phyloP scores from a whole-genome alignment of 768 basidiomycete species.

The Tylopilus cervinicoccineus region DNA sequence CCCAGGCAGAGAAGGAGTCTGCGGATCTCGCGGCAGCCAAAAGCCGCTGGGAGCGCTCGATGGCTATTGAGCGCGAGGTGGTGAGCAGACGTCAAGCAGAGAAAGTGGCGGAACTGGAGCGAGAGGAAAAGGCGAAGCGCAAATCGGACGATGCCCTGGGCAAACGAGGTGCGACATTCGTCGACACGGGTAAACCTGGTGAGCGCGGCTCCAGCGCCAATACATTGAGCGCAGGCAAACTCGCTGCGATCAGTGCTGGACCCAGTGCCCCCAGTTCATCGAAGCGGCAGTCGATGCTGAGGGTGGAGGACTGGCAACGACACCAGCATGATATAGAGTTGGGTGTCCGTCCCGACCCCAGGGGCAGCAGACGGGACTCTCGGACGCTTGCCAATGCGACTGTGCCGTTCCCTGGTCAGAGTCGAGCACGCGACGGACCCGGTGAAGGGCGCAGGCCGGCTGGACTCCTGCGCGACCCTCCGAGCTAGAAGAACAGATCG shows the following conservation, averaged over 20 bases:
- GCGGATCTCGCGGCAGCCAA: slow-evolving; percentile 73
- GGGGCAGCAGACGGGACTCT: slow-evolving; percentile 22
- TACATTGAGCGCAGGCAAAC: slow-evolving; percentile 53
- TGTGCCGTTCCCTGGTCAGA: slow-evolving; percentile 33
- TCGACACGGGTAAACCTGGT: slow-evolving; percentile 32
- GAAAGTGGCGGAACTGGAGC: slow-evolving; percentile 46
- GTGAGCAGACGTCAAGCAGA: slow-evolving; percentile 72
- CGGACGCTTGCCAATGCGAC: slow-evolving; percentile 18
- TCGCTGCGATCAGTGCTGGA: slow-evolving; percentile 40
- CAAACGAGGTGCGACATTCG: slow-evolving; percentile 30
- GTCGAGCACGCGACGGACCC: slow-evolving; percentile 15
- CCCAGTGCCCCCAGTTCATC: slow-evolving; percentile 37
- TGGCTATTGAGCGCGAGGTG: slow-evolving; percentile 67
- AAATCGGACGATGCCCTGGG: slow-evolving; percentile 41
- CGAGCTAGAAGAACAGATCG: slow-evolving; percentile 25
- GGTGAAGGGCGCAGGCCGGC: slow-evolving; percentile 31
- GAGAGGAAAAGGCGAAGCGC: slow-evolving; percentile 47
- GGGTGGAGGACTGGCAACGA: slow-evolving; percentile 84
- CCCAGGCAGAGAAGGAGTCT: slow-evolving; percentile 73
- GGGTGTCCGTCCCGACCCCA: slow-evolving; percentile 26
- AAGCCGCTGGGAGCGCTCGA: slow-evolving; percentile 79
- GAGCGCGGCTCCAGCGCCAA: slow-evolving; percentile 34
- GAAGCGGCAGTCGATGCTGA: slow-evolving; percentile 67
- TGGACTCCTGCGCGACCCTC: slow-evolving; percentile 37
- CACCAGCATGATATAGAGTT: slow-evolving; percentile 52